These are phyloP conservation scores for Coemansia javaensis DNA, from an alignment of 192 early-diverging fungal species.

Conservation along the genomic window DNA sequence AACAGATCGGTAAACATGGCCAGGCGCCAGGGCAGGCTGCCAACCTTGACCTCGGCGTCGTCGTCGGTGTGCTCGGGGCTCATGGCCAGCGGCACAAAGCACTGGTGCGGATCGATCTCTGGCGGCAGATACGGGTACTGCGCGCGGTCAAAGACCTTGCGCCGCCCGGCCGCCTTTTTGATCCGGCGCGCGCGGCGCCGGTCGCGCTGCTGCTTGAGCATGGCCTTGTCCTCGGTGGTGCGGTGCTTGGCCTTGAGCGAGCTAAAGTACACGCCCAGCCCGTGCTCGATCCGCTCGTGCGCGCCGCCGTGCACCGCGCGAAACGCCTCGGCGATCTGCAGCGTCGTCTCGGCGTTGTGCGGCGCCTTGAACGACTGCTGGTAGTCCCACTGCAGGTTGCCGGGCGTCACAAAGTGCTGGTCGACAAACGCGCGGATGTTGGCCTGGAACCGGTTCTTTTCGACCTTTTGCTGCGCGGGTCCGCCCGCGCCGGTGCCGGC, in stretches of 20 bases:
- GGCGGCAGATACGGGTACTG: slow-evolving; percentile 34
- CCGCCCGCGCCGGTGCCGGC: not conserved
- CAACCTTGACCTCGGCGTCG: slow-evolving; percentile 47
- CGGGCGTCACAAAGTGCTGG: slow-evolving; percentile 26
- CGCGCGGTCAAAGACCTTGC: slow-evolving; percentile 26
- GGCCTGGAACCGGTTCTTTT: slow-evolving; percentile 49
- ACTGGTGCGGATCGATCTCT: slow-evolving; percentile 26
- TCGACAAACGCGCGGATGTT: slow-evolving; percentile 49
- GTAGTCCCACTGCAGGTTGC: slow-evolving; percentile 41
- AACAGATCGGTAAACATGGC: slow-evolving; percentile 30
- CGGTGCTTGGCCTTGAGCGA: slow-evolving; percentile 50
- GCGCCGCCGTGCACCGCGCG: slow-evolving; percentile 18
- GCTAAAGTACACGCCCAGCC: slow-evolving; percentile 49
- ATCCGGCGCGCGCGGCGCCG: slow-evolving; percentile 38
- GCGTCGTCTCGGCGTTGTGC: slow-evolving; percentile 43
- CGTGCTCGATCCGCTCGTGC: slow-evolving; percentile 46
- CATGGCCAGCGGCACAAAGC: slow-evolving; percentile 40
- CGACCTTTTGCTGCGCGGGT: slow-evolving; percentile 32
- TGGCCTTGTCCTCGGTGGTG: slow-evolving; percentile 45
- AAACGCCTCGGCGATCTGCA: slow-evolving; percentile 37
- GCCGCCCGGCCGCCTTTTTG: slow-evolving; percentile 40
- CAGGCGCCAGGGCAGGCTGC: slow-evolving; percentile 35
- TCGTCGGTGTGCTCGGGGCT: slow-evolving; percentile 50
- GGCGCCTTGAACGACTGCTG: slow-evolving; percentile 51
- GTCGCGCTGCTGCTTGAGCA: slow-evolving; percentile 52